Evolutionary conservation across 352 stramenopile genomes (phyloP).

Genomic region (Lagenidium sp.): DNA sequence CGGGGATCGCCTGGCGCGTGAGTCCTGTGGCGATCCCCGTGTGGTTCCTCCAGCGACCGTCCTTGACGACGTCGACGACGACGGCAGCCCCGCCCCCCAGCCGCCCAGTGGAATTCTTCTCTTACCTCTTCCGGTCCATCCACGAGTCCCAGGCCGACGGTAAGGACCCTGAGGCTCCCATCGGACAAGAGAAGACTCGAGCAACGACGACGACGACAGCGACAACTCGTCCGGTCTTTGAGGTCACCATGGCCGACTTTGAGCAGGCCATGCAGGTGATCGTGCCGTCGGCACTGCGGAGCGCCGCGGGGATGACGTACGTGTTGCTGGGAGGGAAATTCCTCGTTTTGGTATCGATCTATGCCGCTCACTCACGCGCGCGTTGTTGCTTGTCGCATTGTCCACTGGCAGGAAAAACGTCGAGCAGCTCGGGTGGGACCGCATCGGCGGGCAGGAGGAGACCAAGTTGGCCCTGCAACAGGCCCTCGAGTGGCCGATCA

Average conservation of each 20-base stretch:
- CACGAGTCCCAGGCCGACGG: neutral
- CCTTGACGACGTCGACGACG: neutral
- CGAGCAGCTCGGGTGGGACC: constrained; percentile 55
- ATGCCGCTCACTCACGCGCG: no score
- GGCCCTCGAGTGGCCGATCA: constrained; percentile 84
- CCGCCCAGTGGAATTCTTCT: constrained; percentile 29
- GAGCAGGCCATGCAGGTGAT: constrained; percentile 63
- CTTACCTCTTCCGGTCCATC: constrained; percentile 21
- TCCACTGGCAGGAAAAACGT: constrained; percentile 47
- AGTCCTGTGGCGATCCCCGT: constrained; percentile 54
- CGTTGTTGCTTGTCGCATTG: no score
- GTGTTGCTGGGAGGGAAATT: no score
- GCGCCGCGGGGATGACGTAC: constrained; percentile 44
- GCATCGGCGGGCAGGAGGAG: constrained; percentile 59
- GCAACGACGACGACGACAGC: neutral
- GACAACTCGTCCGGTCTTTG: constrained; percentile 13
- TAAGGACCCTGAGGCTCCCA: no score
- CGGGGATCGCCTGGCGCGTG: constrained; percentile 43
- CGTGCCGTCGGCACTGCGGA: constrained; percentile 52
- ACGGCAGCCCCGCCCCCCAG: neutral
- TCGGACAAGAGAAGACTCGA: no score
- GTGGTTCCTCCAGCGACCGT: constrained; percentile 47
- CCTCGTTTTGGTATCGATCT: no score
- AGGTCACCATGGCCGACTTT: constrained; percentile 65
- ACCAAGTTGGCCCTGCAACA: constrained; percentile 78